Evolutionary conservation across 176 grass and related monocot genomes (phyloP), one percentile per base, ranked within the genome.

Genomic region (Oryza meyeriana): DNA sequence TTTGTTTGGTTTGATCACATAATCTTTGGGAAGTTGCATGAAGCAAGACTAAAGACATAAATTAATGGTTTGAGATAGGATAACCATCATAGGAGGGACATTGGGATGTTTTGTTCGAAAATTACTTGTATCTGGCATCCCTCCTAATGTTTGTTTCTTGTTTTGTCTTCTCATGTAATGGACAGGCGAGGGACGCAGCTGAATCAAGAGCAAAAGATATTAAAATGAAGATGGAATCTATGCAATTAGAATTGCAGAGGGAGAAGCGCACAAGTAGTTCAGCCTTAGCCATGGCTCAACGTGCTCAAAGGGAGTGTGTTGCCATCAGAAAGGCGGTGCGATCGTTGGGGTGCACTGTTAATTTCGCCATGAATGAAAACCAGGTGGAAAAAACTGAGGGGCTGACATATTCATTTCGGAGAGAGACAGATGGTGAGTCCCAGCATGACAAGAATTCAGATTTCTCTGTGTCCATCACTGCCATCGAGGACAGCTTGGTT

Each of bases 281-380:
- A 81, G 89, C 91, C 77, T 59, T 95, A 81, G 79, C 83, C 69
- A 71, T 83, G 30, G 92, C 89, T 84, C 90, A 79, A 85, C 78
- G 57, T 68, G 85, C 85, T 73, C 85, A 45, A 64, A 87, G 82
- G 78, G 96, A 99, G 85, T 87, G 85, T 50, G 39, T 82, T 42
- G 89, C 89, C 66, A 93, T 99, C 72, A 92, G 82, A 89, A 88
- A 88, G 79, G 96, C 96, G 29, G 82, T 99, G 73, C 82, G 93
- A 80, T 87, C 89, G 67, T 86, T 99, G 76, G 96, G 93, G 10
- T 99, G 96, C 77, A 87, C 83, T 38, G 86, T 99, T 27, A 86
- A 94, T 65, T 87, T 99, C 75, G 91, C 79, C 40, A 55, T 31
- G 8, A 87, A 50, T 1, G 67, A 72, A 81, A 86, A 72, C 24